Evolutionary conservation across 441 rosid genomes (phyloP), one percentile per base, ranked within the genome.

Genomic region (Capsella rubella): DNA sequence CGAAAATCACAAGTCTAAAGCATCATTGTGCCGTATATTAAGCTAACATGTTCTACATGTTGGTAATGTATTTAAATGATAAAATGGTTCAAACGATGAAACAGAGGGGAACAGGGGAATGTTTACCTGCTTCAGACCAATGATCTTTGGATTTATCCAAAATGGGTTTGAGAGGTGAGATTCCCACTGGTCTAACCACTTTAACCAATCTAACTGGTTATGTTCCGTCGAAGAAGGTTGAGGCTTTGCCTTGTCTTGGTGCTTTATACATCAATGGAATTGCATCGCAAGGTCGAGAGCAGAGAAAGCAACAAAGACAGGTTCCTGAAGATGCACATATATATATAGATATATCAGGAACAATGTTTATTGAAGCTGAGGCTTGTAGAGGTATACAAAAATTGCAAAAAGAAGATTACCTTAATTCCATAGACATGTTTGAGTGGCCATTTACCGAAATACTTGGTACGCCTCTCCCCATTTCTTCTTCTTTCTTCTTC

Each of bases 221-320:
- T 39, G 67, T 86, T 76, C 78, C 89, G 11, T 69, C 87, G 14
- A 78, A 86, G 76, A 76, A 90, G 43, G 56, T 76, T 21, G 96
- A 83, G 57, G 79, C 79, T 67, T 16, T 92, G 80, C 89, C 95
- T 42, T 62, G 78, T 71, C 69, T 95, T 28, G 80, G 83, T 72
- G 84, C 97, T 7, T 55, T 95, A n/a, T 89, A 89, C 90, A 88
- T 57, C 90, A 89, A 67, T 88, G 90, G 77, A 88, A 88, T 64
- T 88, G 90, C 63, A 88, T 75, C 0, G 90, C 80, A 37, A 88
- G 90, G 63, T 83, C 85, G 25, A 88, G 84, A 5, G 88, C 84
- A 64, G 89, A 85, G 63, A 88, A 71, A 31, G 88, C 89, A 72
- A 86, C 90, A 55, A 88, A 83, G 72, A 85, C 82, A 52, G 90